Evolutionary conservation across 1,284 basidiomycete genomes (phyloP), one percentile per base, ranked within the genome.

Genomic region (Tetrapyrgos nigripes): DNA sequence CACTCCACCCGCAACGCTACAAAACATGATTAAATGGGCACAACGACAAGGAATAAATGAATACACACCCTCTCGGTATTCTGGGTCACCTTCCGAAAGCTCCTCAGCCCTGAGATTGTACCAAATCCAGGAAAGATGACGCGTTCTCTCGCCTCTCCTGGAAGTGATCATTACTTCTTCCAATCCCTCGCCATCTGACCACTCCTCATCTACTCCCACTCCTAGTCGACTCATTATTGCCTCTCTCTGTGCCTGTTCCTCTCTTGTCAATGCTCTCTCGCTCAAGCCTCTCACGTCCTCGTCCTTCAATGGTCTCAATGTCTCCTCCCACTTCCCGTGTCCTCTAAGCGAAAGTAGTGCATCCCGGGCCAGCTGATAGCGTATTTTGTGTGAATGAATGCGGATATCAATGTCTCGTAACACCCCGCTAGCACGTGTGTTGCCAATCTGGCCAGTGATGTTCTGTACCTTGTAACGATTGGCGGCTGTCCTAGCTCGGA

Each of bases 231-330:
- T 33, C 14, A 33, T 33, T 14, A 8, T 8, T 14, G 14, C 9
- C 31, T 33, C 31, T 33, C 31, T 8, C 14, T 33, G 9, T 33
- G 31, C 31, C 31, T 33, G 48, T 31, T 62, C 61, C 13, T 60
- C 43, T 13, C 46, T 50, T 46, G 31, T 54, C 50, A 60, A 29
- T 13, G 26, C 6, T 14, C 58, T 46, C 37, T 63, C 62, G 11
- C 55, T 55, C 19, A 60, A 44, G 2, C 55, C 62, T n/a, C 59
- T 21, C 6, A 63, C 27, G 28, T 63, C 62, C 23, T 40, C 57
- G 28, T 46, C 31, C 23, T 27, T n/a, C 4, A 63, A 24, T 5
- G 35, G 13, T 24, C 46, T 27, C 21, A 59, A 21, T 2, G 13
- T 31, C 2, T 23, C 21, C 40, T 61, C 45, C 62, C 62, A 63